Evolutionary conservation across 257 asterid genomes (phyloP), one percentile per base, ranked within the genome.

Genomic region (Craterostigma plantagineum): DNA sequence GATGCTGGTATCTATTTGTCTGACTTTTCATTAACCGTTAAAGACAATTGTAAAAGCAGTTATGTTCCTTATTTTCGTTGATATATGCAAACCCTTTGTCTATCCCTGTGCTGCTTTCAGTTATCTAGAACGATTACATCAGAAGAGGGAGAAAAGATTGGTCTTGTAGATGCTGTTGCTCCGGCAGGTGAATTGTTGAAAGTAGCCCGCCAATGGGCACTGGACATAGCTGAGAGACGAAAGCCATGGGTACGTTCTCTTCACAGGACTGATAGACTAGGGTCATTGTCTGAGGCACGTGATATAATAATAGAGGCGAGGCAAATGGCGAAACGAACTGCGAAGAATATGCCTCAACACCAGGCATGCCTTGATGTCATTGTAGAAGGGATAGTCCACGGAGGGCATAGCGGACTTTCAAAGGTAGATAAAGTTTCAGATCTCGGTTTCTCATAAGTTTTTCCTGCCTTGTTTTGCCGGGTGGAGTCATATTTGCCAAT

Each of bases 191-290:
- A 83, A 46, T 52, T 90, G 69, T 53, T 90, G 57, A 64, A 70
- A 58, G 91, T 69, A 56, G 66, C 96, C 36, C 59, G 76, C 16
- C 72, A 62, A 42, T 83, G 92, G 99, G 99, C 96, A 53, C 61
- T 77, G 42, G 96, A 77, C 63, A 83, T 90, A 38, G 71, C 77
- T 16, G 79, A 55, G 33, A 59, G 62, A 58, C 75, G 62, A 63
- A 83, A 73, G 63, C 96, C 94, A 39, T 83, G 95, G 95, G 46
- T 75, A 34, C 80, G 92, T n/a, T 53, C 92, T 48, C 99, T 83
- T 62, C 92, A 90, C 49, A 70, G 69, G 61, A 59, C 63, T 16
- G 96, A 83, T 63, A 90, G 71, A 63, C 66, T 83, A 54, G 86
- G 84, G 57, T 59, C 94, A 60, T 65, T 83, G 51, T 58, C 79